Base-by-base conservation (phyloP, 768 basidiomycete species). In the Tulasnella sp. region DNA sequence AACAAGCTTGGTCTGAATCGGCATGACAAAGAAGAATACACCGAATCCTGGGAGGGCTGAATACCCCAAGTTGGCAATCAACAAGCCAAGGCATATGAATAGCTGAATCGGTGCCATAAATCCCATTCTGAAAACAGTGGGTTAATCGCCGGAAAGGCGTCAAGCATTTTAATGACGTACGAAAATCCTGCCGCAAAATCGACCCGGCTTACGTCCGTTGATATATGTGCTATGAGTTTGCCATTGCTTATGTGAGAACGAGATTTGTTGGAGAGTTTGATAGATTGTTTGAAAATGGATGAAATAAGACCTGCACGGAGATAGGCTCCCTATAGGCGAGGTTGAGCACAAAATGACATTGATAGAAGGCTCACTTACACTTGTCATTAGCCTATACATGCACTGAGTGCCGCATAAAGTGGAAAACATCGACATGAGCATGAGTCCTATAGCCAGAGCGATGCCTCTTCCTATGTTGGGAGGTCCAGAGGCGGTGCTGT, bases 141-240 rank as follows among this genome's bases (percentile, higher is more conserved):
- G 13, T 22, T 13, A 48, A 32, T 9, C 24, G 53, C 56, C 47
- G 48, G 54, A 55, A 46, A 56, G 66, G 35, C 68, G 67, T 32
- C 16, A 79, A 70, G 34, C 37, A 60, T 59, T 1, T 65, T 53
- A 24, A 55, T 44, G 71, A 47, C 32, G n/a, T 13, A 44, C 42
- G 4, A 6, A 25, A 16, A 13, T 47, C 4, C 19, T 16, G 15
- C 1, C 25, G 42, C 42, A 28, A 44, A 95, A 62, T 96, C 90
- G 61, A 96, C 85, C 19, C 91, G 76, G 25, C 84, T 89, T 19
- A 92, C 79, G 61, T 91, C 89, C 0, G 85, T 88, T 4, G 86
- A 89, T 54, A 98, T 92, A 66, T 93, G 89, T 57, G 90, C 92
- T 56, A 95, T 82, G 9, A 95, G 74, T 61, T 83, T 83, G 19